phyloP scores from a whole-genome alignment of 2,329 filamentous ascomycete species.

The Exserohilum turcica region DNA sequence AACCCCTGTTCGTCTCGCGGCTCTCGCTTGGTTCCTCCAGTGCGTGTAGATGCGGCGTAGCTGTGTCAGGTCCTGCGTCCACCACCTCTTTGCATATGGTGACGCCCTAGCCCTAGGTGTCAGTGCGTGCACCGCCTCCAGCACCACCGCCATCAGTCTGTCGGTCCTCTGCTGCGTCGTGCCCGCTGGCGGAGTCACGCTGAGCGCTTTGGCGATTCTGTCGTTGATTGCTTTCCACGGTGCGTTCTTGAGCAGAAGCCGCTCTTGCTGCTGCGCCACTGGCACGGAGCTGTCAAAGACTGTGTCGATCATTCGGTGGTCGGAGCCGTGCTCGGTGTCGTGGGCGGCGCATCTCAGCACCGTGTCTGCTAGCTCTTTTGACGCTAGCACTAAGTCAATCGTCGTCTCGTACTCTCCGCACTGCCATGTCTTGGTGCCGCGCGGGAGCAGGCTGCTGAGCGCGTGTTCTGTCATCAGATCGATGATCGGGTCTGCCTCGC shows the following conservation, averaged over 20 bases:
- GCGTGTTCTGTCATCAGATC: constrained; percentile 19
- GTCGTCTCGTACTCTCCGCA: constrained; percentile 6
- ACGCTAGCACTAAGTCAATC: constrained; percentile 17
- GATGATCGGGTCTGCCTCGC: constrained; percentile 19
- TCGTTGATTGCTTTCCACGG: constrained; percentile 19
- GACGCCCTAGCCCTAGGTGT: constrained; percentile 6
- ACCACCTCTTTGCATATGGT: constrained; percentile 10
- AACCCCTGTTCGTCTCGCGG: constrained; percentile 4
- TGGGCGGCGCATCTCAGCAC: constrained; percentile 14
- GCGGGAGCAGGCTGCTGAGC: constrained; percentile 17
- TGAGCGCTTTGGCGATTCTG: constrained; percentile 1
- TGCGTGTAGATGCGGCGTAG: constrained; percentile 16
- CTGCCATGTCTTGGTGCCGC: not conserved
- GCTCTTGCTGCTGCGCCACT: constrained; percentile 8
- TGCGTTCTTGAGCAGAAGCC: constrained; percentile 21
- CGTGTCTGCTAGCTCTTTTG: constrained; percentile 9
- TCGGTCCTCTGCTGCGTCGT: constrained; percentile 7
- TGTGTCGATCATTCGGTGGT: constrained; percentile 18
- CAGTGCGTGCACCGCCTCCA: constrained; percentile 8
- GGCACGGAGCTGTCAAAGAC: constrained; percentile 15
- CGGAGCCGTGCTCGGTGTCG: constrained; percentile 14
- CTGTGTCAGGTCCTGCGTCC: constrained; percentile 14
- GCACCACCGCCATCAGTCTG: constrained; percentile 8
- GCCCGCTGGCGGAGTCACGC: constrained; percentile 1
- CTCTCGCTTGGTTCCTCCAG: constrained; percentile 20